Conservation (phyloP, 805 yeast species). For the Wickerhamiella galacta region DNA sequence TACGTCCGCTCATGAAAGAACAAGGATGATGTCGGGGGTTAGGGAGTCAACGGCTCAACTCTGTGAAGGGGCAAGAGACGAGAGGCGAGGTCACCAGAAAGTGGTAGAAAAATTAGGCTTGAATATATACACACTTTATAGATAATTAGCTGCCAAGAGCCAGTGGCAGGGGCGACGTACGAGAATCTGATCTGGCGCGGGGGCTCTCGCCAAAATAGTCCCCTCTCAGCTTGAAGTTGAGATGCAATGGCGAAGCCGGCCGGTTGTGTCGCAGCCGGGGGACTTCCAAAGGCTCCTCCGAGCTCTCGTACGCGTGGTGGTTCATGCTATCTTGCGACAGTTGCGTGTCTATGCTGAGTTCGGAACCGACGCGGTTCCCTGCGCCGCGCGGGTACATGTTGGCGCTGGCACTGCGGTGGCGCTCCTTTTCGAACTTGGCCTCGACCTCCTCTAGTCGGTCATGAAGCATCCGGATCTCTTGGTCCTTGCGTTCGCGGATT, state of each 20-base stretch:
- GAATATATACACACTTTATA: background rate
- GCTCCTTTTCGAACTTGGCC: constrained; percentile 12
- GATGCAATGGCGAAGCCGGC: constrained; percentile 8
- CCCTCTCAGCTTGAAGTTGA: constrained; percentile 6
- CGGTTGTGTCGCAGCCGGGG: constrained; percentile 6
- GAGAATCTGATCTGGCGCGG: constrained; percentile 2
- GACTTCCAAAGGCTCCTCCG: constrained; percentile 5
- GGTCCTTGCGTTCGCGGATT: constrained; percentile 24
- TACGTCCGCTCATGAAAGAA: no score
- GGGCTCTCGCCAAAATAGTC: constrained; percentile 1
- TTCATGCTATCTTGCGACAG: background rate
- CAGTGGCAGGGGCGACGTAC: constrained; percentile 7
- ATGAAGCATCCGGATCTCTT: constrained; percentile 19
- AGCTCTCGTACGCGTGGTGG: background rate
- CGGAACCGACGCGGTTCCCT: background rate
- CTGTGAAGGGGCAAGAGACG: no score
- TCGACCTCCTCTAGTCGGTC: constrained; percentile 19
- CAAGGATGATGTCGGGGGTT: no score
- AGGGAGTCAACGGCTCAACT: no score
- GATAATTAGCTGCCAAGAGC: constrained; percentile 3
- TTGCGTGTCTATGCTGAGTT: constrained; percentile 1
- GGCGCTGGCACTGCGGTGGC: background rate
- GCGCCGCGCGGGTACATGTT: background rate
- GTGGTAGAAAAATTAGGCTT: no score
- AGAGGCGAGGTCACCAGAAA: no score